Base-by-base conservation (phyloP, 2,329 filamentous ascomycete species). In the Biscogniauxia marginata region DNA sequence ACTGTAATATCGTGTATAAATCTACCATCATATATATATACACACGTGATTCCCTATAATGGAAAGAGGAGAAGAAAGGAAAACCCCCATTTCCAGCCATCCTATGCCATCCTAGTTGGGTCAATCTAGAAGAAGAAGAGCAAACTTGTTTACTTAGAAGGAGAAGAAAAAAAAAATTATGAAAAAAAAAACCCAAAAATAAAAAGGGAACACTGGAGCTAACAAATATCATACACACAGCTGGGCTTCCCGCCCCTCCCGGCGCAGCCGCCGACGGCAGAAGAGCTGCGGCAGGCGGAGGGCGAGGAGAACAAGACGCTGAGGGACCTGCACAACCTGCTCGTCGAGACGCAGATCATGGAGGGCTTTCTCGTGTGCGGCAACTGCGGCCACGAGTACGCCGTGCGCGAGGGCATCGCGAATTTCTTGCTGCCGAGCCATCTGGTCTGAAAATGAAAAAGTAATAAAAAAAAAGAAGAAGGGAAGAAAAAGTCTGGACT, bases 341-440 rank as follows among this genome's bases (percentile, higher is more conserved):
- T 98, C 39, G 80, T 97, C 64, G 90, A 98, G 81, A 99, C 95
- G 57, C 89, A 92, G 67, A 90, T 99, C 57, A 83, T 85, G 39
- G 90, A 93, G 75, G 95, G 95, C 3, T 93, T 90, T 75, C 80
- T 99, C 62, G 89, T 93, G 4, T 99, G 95, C 73, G 92, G 85
- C 49, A 90, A 89, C 74, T 99, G 95, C 71, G 91, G 90, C 49
- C 93, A 98, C 71, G 91, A 96, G 78, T 99, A 98, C 74, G 86
- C 86, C 57, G 88, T 99, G 61, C 93, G 95, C 71, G 93, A 99
- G 75, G 95, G 95, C 4, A 96, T 98, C 73, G 91, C 92, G 57
- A 98, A 98, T 74, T 99, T 99, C 69, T 76, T 99, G 70, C 76
- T 99, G 65, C 95, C 95, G 11, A 95, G 89, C 67, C 95, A 99